phyloP scores from a whole-genome alignment of 768 basidiomycete species.

The Naematelia encephala region DNA sequence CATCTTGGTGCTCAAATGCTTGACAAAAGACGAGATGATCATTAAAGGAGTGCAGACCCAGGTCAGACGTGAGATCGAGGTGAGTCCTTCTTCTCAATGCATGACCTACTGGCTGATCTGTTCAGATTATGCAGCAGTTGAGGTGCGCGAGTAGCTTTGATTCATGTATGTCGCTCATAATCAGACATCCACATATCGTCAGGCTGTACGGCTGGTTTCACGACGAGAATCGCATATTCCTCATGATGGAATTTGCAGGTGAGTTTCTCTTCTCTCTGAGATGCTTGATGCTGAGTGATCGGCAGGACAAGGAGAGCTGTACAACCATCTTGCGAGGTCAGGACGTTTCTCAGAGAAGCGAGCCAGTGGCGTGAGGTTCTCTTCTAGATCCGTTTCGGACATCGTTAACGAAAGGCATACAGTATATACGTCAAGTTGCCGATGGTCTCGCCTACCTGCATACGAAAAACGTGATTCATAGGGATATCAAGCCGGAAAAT shows the following conservation, averaged over 20 bases:
- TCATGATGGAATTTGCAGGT: slow-evolving; percentile 97
- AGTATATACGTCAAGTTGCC: slow-evolving; percentile 96
- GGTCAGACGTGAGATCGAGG: slow-evolving; percentile 94
- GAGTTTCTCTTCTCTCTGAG: slow-evolving; percentile 53
- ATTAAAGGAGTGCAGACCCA: slow-evolving; percentile 88
- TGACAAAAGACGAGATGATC: slow-evolving; percentile 94
- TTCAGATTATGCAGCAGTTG: slow-evolving; percentile 39
- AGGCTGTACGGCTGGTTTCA: slow-evolving; percentile 97
- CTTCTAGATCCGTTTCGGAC: background rate
- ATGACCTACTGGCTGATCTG: slow-evolving; percentile 9
- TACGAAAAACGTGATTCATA: slow-evolving; percentile 91
- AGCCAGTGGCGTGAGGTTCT: slow-evolving; percentile 58
- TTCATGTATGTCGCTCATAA: background rate
- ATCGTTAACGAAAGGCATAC: slow-evolving; percentile 10
- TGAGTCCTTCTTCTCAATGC: slow-evolving; percentile 49
- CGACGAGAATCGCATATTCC: slow-evolving; percentile 91
- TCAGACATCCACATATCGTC: slow-evolving; percentile 84
- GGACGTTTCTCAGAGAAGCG: slow-evolving; percentile 84
- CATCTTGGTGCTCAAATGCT: slow-evolving; percentile 92
- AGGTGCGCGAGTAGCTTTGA: slow-evolving; percentile 18
- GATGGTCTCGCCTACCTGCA: slow-evolving; percentile 91
- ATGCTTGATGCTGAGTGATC: no score
- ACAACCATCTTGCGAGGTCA: slow-evolving; percentile 84
- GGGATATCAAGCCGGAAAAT: slow-evolving; percentile 99
- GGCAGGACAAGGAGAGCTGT: slow-evolving; percentile 70